Conservation (phyloP, 331 rosid genomes). For the Quercus phellos region DNA sequence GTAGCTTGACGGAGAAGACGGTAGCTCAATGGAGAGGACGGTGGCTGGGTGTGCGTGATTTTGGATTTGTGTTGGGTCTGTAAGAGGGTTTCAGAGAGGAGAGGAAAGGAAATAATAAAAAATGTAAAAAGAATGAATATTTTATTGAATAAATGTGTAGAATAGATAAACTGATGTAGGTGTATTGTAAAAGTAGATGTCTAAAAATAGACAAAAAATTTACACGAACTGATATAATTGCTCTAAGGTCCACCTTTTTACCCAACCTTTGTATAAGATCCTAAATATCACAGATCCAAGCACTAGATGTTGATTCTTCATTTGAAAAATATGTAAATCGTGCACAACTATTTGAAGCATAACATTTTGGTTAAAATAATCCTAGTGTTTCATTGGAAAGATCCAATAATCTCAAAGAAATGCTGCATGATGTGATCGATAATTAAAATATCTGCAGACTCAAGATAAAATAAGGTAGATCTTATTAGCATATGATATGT, state of each 20-base stretch:
- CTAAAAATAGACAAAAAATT: too few relatives aligned
- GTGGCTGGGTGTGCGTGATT: too few relatives aligned
- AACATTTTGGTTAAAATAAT: not conserved
- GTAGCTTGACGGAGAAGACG: too few relatives aligned
- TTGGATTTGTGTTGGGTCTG: too few relatives aligned
- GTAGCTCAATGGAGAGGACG: too few relatives aligned
- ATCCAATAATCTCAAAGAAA: not conserved
- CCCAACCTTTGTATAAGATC: not conserved
- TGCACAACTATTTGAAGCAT: not conserved
- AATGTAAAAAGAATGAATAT: too few relatives aligned
- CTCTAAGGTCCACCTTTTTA: not conserved
- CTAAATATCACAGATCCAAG: not conserved
- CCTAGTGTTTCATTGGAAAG: not conserved
- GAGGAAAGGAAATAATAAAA: too few relatives aligned
- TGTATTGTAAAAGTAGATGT: too few relatives aligned
- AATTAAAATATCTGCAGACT: not conserved
- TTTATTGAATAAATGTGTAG: too few relatives aligned
- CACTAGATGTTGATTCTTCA: not conserved
- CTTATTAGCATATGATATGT: not conserved
- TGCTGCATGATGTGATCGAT: conserved; percentile 21
- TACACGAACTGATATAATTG: too few relatives aligned
- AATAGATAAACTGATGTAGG: too few relatives aligned
- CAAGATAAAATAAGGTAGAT: not conserved
- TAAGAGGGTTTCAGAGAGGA: too few relatives aligned
- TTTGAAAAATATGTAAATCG: not conserved